Evolutionary conservation across 257 asterid species (phyloP).

Genomic region (Mentha longifolia): DNA sequence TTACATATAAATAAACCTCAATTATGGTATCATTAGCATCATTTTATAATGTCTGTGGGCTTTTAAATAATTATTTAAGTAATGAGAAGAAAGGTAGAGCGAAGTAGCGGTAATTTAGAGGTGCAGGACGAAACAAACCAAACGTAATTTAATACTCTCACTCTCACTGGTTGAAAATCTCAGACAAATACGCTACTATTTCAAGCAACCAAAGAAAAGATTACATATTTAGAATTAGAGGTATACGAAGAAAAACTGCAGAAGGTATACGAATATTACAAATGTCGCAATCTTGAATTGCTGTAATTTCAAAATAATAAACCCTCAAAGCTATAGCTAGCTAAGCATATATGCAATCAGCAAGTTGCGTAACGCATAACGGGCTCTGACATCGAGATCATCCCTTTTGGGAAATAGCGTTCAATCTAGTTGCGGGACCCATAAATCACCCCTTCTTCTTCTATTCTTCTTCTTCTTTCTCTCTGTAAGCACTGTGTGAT

Average conservation of each 20-base stretch:
- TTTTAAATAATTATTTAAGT: too few relatives aligned
- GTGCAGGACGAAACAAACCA: background rate
- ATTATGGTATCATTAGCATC: background rate
- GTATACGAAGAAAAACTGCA: background rate
- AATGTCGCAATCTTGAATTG: background rate
- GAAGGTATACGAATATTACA: too few relatives aligned
- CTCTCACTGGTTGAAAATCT: background rate
- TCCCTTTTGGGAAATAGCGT: slow-evolving; percentile 9
- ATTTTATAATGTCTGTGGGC: background rate
- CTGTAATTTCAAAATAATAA: background rate
- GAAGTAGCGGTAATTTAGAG: background rate
- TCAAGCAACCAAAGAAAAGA: background rate
- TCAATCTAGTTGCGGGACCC: background rate
- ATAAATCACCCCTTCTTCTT: background rate
- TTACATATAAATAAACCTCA: background rate
- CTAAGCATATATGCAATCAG: background rate
- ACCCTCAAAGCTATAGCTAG: too few relatives aligned
- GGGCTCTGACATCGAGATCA: background rate
- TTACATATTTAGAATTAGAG: background rate
- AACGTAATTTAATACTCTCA: background rate
- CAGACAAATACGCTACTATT: background rate
- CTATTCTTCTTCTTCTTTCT: background rate
- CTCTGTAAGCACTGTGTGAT: slow-evolving; percentile 17
- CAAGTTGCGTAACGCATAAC: slow-evolving; percentile 11
- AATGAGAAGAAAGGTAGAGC: background rate